These are phyloP conservation scores for Cyclaneusma minus DNA, from an alignment of 2,329 filamentous ascomycete genomes.

Conservation along the genomic window DNA sequence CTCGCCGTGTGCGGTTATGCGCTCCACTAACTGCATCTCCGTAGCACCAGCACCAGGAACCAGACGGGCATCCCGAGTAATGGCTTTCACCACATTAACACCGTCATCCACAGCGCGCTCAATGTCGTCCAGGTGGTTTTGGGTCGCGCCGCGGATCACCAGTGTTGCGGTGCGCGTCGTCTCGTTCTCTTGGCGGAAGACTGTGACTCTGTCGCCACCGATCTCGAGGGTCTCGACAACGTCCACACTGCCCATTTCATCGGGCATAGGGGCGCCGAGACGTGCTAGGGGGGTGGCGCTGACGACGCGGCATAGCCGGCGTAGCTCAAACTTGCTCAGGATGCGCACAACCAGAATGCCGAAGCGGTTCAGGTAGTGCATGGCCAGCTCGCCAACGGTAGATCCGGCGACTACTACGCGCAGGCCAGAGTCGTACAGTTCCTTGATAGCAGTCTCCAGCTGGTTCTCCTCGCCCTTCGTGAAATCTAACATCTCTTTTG, in stretches of 20 bases:
- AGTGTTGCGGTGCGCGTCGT: constrained; percentile 85
- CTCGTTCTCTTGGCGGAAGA: constrained; percentile 93
- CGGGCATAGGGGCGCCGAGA: constrained; percentile 96
- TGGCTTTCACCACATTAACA: constrained; percentile 96
- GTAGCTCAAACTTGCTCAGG: constrained; percentile 93
- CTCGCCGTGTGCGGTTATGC: constrained; percentile 79
- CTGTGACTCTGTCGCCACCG: constrained; percentile 91
- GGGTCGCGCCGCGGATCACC: constrained; percentile 85
- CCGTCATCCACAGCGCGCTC: constrained; percentile 96
- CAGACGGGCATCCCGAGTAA: constrained; percentile 80
- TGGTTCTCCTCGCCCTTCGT: constrained; percentile 92
- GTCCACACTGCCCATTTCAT: constrained; percentile 93
- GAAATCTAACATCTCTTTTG: constrained; percentile 97
- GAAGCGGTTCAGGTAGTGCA: constrained; percentile 96
- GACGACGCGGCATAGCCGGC: constrained; percentile 87
- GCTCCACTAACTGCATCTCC: constrained; percentile 85
- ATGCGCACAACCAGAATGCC: constrained; percentile 94
- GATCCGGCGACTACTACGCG: constrained; percentile 85
- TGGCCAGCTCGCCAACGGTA: constrained; percentile 85
- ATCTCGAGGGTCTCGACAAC: constrained; percentile 96
- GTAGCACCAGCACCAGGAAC: constrained; percentile 91
- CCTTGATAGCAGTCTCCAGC: constrained; percentile 83
- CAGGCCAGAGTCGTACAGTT: constrained; percentile 84
- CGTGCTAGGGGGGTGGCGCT: constrained; percentile 92
- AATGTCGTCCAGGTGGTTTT: constrained; percentile 94